A percentile compares a stretch with the other conserved stretches of the same genome.
These are phyloP conservation scores for Cantharellus cinnabarinus DNA, from an alignment of 768 basidiomycete genomes.

Conservation along the genomic window DNA sequence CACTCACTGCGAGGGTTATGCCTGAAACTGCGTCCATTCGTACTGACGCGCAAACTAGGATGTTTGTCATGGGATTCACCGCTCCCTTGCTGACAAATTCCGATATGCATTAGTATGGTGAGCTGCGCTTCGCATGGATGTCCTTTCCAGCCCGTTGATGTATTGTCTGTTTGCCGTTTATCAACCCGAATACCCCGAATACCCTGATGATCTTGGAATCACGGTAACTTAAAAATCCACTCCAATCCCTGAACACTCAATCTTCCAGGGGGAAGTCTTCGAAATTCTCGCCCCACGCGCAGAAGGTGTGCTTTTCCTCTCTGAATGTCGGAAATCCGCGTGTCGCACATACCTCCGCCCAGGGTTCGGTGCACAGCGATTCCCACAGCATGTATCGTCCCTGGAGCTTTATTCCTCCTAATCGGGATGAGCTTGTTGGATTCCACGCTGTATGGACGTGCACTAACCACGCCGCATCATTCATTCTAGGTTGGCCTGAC, in stretches of 20 bases:
- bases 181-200: not conserved
- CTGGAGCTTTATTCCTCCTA: too few relatives aligned
- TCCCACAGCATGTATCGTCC: too few relatives aligned
- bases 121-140: slow-evolving; percentile 13
- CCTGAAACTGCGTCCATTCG: not conserved
- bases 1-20: slow-evolving; percentile 1
- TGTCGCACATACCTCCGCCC: too few relatives aligned
- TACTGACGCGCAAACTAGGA: slow-evolving; percentile 22
- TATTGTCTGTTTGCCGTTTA: not conserved
- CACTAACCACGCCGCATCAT: too few relatives aligned
- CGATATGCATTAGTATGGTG: slow-evolving; percentile 88
- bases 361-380: too few relatives aligned
- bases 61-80: slow-evolving; percentile 84
- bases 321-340: too few relatives aligned
- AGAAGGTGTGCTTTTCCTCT: slow-evolving; percentile 29
- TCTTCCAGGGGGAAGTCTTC: slow-evolving; percentile 57
- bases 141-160: not conserved
- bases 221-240: not conserved
- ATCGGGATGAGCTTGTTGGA: too few relatives aligned
- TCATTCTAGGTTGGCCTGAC: slow-evolving; percentile 37
- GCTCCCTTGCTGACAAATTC: slow-evolving; percentile 77
- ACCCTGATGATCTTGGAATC: slow-evolving; percentile 15
- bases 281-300: slow-evolving; percentile 83
- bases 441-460: too few relatives aligned
- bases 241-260: not conserved